phyloP scores from a whole-genome alignment of 192 early-diverging fungal species.

The Pilaira anomala region DNA sequence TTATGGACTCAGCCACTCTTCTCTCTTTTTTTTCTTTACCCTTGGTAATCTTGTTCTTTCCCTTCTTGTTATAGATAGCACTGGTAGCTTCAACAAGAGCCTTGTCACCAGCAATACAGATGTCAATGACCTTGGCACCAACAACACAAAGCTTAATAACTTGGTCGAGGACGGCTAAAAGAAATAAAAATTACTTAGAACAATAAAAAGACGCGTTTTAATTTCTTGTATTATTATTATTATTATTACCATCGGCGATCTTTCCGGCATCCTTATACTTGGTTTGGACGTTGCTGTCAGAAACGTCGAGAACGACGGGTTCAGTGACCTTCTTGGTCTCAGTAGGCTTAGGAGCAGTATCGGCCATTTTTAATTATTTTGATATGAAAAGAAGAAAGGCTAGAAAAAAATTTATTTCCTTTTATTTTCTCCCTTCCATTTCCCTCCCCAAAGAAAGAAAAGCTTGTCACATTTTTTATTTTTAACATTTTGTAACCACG shows the following conservation, averaged over 20 bases:
- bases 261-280: constrained; percentile 93
- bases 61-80: constrained; percentile 83
- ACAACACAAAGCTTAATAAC: constrained; percentile 67
- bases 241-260: constrained; percentile 74
- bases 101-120: constrained; percentile 87
- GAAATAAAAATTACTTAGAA: constrained; percentile 27
- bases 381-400: not conserved
- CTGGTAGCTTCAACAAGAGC: constrained; percentile 75
- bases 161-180: constrained; percentile 63
- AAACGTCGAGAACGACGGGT: constrained; percentile 44
- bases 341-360: constrained; percentile 6
- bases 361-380: constrained; percentile 10
- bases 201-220: not conserved
- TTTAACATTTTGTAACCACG: no score
- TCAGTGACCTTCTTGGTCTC: not conserved
- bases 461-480: no score
- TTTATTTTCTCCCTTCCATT: constrained; percentile 21
- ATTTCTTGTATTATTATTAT: not conserved
- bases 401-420: not conserved
- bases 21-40: not conserved
- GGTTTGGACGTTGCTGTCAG: constrained; percentile 72
- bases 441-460: constrained; percentile 15
- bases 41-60: constrained; percentile 62
- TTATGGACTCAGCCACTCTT: not conserved
- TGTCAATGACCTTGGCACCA: constrained; percentile 81